Evolutionary conservation across 306 rosid species (phyloP).

Genomic region (Medicago ruthenica): DNA sequence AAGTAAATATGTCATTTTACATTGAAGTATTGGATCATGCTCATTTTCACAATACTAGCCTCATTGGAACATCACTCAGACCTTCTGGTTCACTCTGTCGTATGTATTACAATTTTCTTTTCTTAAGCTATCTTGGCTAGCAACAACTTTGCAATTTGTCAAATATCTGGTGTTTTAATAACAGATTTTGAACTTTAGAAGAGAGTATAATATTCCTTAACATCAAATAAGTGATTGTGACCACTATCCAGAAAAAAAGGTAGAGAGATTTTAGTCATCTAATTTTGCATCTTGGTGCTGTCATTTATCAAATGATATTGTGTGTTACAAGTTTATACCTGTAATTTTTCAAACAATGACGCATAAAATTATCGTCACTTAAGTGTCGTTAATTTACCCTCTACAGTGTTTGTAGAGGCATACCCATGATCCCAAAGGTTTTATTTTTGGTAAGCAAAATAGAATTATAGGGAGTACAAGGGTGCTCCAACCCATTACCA

Average conservation of each 20-base stretch:
- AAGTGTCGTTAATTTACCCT: too few species aligned
- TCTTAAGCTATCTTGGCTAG: not conserved
- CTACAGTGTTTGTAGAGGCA: too few species aligned
- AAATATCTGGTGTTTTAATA: too few species aligned
- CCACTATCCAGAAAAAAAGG: too few species aligned
- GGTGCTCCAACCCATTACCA: too few species aligned
- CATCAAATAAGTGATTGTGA: too few species aligned
- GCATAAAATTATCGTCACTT: too few species aligned
- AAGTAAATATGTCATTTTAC: slow-evolving; percentile 4
- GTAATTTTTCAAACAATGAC: not conserved
- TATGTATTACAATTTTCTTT: slow-evolving; percentile 3
- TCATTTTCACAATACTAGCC: slow-evolving; percentile 1
- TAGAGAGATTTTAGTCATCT: not conserved
- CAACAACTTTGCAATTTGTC: not conserved
- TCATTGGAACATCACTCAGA: slow-evolving; percentile 7
- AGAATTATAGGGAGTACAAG: too few species aligned
- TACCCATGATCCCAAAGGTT: too few species aligned
- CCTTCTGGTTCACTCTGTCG: not conserved
- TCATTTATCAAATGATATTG: not conserved
- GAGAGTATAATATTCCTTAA: too few species aligned
- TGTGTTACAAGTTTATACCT: not conserved
- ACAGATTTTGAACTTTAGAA: too few species aligned
- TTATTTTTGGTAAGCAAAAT: too few species aligned
- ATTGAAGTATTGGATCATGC: slow-evolving; percentile 20
- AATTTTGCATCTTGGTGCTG: not conserved